A percentile compares a stretch with the other conserved stretches of the same genome.
These are phyloP conservation scores for Vicia faba DNA, from an alignment of 306 rosid species.

Conservation along the genomic window DNA sequence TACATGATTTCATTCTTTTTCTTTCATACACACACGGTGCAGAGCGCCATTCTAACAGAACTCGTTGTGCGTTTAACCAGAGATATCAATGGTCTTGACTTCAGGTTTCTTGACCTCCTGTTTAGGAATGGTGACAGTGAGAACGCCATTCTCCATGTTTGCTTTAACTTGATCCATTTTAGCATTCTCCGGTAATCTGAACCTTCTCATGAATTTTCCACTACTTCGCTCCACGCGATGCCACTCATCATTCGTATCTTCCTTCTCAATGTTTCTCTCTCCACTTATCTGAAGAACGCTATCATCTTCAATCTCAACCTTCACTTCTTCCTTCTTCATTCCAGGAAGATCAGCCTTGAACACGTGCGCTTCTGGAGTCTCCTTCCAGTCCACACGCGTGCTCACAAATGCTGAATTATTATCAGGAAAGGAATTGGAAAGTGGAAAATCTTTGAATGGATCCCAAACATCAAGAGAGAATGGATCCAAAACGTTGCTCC, in stretches of 20 bases:
- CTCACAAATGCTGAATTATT: background rate
- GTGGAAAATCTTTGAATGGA: background rate
- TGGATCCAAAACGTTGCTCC: background rate
- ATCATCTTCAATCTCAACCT: background rate
- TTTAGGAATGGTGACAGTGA: background rate
- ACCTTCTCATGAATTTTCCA: background rate
- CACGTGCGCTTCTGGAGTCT: slow-evolving; percentile 1
- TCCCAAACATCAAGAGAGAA: background rate
- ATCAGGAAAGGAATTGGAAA: background rate
- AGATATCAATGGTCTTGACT: background rate
- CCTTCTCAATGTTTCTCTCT: background rate
- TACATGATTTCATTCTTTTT: background rate
- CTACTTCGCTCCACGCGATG: background rate
- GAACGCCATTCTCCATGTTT: background rate
- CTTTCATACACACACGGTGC: background rate
- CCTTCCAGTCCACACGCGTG: slow-evolving; percentile 6
- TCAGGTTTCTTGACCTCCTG: background rate
- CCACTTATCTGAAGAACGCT: slow-evolving; percentile 1
- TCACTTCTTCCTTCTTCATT: background rate
- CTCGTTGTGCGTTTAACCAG: background rate
- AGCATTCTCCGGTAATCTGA: background rate
- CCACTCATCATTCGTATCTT: background rate
- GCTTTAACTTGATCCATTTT: background rate
- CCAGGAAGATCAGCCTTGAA: background rate
- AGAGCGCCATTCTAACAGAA: background rate